Conservation (phyloP, 1,284 basidiomycete genomes). For the Nidula niveotomentosa region DNA sequence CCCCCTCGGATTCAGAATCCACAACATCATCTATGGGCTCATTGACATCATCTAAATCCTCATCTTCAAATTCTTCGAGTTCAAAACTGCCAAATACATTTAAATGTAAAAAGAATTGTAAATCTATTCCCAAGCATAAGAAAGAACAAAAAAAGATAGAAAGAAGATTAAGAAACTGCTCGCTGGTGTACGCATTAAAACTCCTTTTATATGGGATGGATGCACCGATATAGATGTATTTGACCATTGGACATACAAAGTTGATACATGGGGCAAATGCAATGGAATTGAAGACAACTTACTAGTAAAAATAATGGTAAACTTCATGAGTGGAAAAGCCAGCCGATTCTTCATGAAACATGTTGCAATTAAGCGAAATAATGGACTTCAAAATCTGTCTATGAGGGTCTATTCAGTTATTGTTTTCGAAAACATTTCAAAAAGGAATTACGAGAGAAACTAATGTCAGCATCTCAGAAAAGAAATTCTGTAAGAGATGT, state of each 20-base stretch:
- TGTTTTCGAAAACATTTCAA: neutral
- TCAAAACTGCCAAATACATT: no score
- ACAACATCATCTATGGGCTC: no score
- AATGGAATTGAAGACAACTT: neutral
- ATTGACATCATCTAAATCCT: no score
- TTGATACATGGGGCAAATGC: neutral
- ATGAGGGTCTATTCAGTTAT: neutral
- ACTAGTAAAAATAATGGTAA: conserved; percentile 1
- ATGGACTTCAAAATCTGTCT: neutral
- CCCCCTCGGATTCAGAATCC: no score
- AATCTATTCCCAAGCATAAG: no score
- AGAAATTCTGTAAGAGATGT: neutral
- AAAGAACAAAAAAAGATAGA: neutral
- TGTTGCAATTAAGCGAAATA: neutral
- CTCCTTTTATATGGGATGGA: neutral
- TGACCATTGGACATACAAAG: neutral
- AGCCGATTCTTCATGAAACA: conserved; percentile 5
- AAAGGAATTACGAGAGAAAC: neutral
- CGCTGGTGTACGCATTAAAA: neutral
- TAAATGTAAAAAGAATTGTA: no score
- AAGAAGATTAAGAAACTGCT: neutral
- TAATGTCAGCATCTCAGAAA: neutral
- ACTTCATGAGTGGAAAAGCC: conserved; percentile 5
- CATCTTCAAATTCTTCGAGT: no score
- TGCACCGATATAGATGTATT: neutral